These are phyloP conservation scores for Grosmannia huntii DNA, from an alignment of 2,329 filamentous ascomycete species.

Conservation along the genomic window DNA sequence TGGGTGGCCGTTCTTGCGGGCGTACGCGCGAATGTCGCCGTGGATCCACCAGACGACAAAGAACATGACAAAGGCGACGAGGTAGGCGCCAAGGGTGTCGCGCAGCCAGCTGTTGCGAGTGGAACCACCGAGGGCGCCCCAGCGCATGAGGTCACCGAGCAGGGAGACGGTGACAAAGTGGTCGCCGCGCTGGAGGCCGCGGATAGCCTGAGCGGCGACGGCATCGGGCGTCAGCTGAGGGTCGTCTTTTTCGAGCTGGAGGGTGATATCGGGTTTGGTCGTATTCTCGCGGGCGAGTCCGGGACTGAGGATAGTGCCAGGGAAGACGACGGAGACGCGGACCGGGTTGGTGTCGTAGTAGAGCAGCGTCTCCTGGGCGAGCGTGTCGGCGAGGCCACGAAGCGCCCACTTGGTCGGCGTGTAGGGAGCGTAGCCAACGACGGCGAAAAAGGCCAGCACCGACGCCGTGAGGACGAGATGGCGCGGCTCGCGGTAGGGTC, in stretches of 20 bases:
- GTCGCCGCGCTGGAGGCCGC: conserved; percentile 65
- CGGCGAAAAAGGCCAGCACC: conserved; percentile 57
- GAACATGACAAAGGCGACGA: conserved; percentile 42
- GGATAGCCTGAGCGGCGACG: conserved; percentile 58
- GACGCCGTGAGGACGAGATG: conserved; percentile 87
- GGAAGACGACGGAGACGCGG: conserved; percentile 69
- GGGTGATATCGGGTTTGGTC: conserved; percentile 69
- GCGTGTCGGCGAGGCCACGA: conserved; percentile 66
- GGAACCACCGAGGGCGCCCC: conserved; percentile 39
- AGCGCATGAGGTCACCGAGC: conserved; percentile 60
- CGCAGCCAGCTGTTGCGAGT: conserved; percentile 45
- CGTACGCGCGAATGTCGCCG: conserved; percentile 42
- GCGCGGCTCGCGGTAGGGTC: conserved; percentile 38
- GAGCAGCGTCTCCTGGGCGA: conserved; percentile 72
- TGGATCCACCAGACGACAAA: conserved; percentile 45
- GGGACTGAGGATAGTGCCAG: conserved; percentile 68
- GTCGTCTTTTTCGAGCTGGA: conserved; percentile 70
- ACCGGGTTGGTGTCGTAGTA: conserved; percentile 59
- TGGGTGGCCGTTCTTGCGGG: conserved; percentile 46
- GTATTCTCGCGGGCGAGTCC: conserved; percentile 65
- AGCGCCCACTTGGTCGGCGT: conserved; percentile 76
- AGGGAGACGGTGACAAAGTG: conserved; percentile 68
- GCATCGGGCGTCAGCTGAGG: conserved; percentile 64
- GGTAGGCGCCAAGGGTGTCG: conserved; percentile 43
- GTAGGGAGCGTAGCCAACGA: conserved; percentile 77